Evolutionary conservation across 192 early-diverging fungal species (phyloP), one percentile per base, ranked within the genome.

Genomic region (Nowakowskiella sp.): DNA sequence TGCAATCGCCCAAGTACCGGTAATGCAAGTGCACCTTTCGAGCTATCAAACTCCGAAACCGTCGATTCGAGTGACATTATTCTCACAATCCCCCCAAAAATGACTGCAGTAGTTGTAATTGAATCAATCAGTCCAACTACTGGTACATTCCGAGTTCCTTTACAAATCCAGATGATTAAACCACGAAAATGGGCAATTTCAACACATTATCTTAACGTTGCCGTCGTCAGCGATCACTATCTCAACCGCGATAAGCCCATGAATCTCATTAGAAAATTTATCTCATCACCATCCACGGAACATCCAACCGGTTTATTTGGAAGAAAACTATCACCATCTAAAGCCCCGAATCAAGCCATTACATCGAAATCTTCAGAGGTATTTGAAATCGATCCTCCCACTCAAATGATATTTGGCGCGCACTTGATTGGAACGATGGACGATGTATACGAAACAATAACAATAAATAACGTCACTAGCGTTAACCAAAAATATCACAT

Each of bases 331-430:
- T 26, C 42, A 31, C 51, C 33, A 42, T 23, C 2, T 42, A 48
- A 51, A 31, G 19, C 25, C 28, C n/a, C 44, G n/a, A 21, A 22
- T 8, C 19, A 16, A 27, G 9, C 23, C 28, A 1, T 34, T 42
- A 29, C 66, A 70, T 51, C 62, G 39, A 66, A 27, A 13, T 61
- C 64, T 16, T 72, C 67, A 3, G 49, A 65, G 29, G 53, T 73
- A 0, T 70, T 80, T 43, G 70, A 71, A 33, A 45, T 80, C 1
- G 76, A 80, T n/a, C 75, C 74, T 8, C 61, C 51, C 10, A 29
- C 57, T 16, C 68, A 73, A 52, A 67, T 53, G 32, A 57, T 73
- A 49, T 74, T 65, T 43, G 71, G 57, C 29, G 52, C 44, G 7
- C 26, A 27, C 45, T 28, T 66, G 9, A 57, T 50, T 33, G 51